Conservation (phyloP, 1,284 basidiomycete genomes). For the Boletus albobrunnescens region DNA sequence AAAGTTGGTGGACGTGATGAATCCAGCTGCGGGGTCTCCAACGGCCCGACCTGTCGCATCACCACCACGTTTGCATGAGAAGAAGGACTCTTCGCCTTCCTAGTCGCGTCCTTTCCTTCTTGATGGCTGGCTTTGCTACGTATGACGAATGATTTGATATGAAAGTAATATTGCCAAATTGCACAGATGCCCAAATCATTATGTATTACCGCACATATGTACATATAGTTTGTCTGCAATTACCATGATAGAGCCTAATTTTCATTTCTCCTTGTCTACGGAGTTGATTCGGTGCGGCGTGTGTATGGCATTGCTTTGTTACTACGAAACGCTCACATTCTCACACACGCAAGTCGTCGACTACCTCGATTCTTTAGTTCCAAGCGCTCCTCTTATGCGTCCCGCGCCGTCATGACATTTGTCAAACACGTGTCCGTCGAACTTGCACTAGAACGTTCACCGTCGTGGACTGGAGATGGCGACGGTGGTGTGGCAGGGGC, state of each 20-base stretch:
- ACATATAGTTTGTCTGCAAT: constrained; percentile 27
- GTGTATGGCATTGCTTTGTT: no score
- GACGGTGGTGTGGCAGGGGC: neutral
- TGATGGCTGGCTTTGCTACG: neutral
- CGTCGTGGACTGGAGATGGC: constrained; percentile 4
- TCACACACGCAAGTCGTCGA: no score
- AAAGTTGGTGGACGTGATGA: constrained; percentile 52
- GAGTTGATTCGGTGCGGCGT: no score
- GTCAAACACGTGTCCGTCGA: constrained; percentile 21
- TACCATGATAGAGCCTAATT: constrained; percentile 13
- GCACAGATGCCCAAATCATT: constrained; percentile 21
- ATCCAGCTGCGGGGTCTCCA: constrained; percentile 44
- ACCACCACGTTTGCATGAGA: constrained; percentile 35
- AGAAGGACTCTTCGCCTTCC: constrained; percentile 29
- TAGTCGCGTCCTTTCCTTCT: constrained; percentile 11
- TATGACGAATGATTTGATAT: constrained; percentile 23
- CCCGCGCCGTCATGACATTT: constrained; percentile 23
- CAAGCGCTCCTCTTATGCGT: constrained; percentile 15
- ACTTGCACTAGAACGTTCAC: constrained; percentile 5
- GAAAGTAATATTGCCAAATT: constrained; percentile 19
- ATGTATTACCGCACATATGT: constrained; percentile 32
- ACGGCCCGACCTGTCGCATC: constrained; percentile 36
- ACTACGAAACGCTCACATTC: no score
- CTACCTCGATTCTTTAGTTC: neutral
- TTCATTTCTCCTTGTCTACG: neutral